Conservation (phyloP, 2,329 filamentous ascomycete species). For the Penicillium sclerotigenum region DNA sequence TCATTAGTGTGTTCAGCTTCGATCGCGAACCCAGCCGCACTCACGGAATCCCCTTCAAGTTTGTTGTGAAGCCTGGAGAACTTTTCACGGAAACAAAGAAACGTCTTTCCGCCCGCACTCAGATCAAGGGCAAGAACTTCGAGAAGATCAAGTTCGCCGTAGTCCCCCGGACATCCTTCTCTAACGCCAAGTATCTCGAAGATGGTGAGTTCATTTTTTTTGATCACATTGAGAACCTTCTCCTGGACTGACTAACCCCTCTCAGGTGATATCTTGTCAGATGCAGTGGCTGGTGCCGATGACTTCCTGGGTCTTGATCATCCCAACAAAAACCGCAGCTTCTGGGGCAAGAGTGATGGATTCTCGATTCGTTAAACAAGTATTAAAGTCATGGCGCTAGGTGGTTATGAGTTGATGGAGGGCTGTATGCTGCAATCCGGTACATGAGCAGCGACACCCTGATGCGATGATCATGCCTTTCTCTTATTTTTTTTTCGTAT, state of each 20-base stretch:
- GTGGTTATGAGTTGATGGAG: conserved; percentile 19
- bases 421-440: conserved; percentile 19
- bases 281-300: conserved; percentile 71
- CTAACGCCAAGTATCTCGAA: conserved; percentile 75
- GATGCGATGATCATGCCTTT: conserved; percentile 18
- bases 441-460: conserved; percentile 21
- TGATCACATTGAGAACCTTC: neutral
- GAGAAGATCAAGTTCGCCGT: conserved; percentile 98
- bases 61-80: conserved; percentile 79
- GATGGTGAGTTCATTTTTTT: conserved; percentile 64
- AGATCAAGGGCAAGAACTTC: conserved; percentile 95
- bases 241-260: conserved; percentile 4
- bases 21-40: conserved; percentile 80
- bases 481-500: conserved; percentile 1
- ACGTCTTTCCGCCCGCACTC: conserved; percentile 85
- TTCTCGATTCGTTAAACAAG: conserved; percentile 59
- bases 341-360: conserved; percentile 60
- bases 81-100: conserved; percentile 89
- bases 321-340: conserved; percentile 58
- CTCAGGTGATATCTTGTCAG: conserved; percentile 47
- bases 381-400: conserved; percentile 17
- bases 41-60: conserved; percentile 89
- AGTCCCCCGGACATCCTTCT: conserved; percentile 66
- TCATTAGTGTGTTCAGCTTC: conserved; percentile 85
- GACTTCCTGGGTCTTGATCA: conserved; percentile 69